phyloP scores from a whole-genome alignment of 2,329 filamentous ascomycete genomes.

The Cyphellophora attinorum region DNA sequence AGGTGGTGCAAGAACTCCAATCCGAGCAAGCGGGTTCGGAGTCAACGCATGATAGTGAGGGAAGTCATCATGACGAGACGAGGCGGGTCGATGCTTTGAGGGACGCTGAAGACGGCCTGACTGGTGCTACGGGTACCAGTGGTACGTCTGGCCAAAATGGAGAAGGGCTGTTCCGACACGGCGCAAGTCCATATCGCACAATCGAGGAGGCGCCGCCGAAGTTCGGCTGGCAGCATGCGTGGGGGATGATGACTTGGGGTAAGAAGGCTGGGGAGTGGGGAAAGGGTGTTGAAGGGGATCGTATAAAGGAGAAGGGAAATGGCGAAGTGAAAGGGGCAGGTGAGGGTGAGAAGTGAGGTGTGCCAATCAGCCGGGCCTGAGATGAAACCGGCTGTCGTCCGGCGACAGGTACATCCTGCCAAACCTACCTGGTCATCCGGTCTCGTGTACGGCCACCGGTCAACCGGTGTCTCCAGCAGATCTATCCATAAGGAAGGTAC shows the following conservation, averaged over 20 bases:
- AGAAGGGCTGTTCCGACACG: conserved; percentile 37
- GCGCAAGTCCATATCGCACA: conserved; percentile 37
- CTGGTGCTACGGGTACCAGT: no score
- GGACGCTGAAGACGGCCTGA: conserved; percentile 23
- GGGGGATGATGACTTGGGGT: conserved; percentile 45
- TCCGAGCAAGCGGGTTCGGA: conserved; percentile 7
- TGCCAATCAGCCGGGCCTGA: no score
- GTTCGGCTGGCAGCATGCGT: conserved; percentile 43
- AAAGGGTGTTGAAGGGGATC: conserved; percentile 34
- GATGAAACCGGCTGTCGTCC: no score
- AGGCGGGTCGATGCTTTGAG: conserved; percentile 15
- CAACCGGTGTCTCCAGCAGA: no score
- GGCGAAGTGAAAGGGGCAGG: background rate
- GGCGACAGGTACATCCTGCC: no score
- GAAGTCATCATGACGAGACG: background rate
- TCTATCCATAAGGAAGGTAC: no score
- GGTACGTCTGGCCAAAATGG: no score
- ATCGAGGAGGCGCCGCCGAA: conserved; percentile 37
- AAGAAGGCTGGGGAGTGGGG: conserved; percentile 45
- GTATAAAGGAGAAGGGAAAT: conserved; percentile 2
- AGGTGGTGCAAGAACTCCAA: background rate
- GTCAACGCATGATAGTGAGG: conserved; percentile 1
- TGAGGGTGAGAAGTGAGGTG: no score
- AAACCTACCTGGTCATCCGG: no score
- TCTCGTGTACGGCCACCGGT: no score